Percentiles rank a stretch among this genome's conserved stretches.
These are phyloP conservation scores for Solanum tarijense DNA, from an alignment of 257 asterid genomes.

Conservation along the genomic window DNA sequence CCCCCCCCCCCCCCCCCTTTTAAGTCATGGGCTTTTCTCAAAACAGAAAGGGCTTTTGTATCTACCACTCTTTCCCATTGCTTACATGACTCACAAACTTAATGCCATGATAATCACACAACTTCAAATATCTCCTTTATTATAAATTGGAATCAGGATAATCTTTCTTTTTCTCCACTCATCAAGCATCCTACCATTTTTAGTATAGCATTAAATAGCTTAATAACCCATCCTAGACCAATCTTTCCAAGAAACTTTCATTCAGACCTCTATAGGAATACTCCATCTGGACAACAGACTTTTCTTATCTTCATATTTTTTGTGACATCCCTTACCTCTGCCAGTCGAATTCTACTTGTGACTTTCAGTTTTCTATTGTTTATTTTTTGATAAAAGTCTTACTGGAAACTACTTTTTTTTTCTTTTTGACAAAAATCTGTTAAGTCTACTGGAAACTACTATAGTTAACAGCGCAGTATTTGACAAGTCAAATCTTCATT, in stretches of 20 bases:
- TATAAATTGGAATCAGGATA: not conserved
- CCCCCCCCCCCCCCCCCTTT: no score
- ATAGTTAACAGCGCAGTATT: not conserved
- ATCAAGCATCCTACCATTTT: not conserved
- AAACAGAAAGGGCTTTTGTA: not conserved
- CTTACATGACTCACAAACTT: not conserved
- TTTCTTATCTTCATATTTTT: not conserved
- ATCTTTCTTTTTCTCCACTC: not conserved
- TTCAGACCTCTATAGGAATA: not conserved
- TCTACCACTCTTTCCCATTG: not conserved
- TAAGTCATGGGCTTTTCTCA: not conserved
- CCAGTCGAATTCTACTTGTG: not conserved
- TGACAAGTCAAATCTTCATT: not conserved
- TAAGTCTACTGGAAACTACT: not conserved
- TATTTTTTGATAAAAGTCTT: not conserved
- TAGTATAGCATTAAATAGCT: not conserved
- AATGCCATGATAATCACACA: not conserved
- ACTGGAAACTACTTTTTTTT: not conserved
- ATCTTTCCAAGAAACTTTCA: not conserved
- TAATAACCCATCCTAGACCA: not conserved
- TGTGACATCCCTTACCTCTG: not conserved
- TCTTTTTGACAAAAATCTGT: not conserved
- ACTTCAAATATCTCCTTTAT: not conserved
- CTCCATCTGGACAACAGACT: not conserved
- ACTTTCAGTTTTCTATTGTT: not conserved